These are phyloP conservation scores for Thymus quinquecostatus DNA, from an alignment of 257 asterid species.

Conservation along the genomic window DNA sequence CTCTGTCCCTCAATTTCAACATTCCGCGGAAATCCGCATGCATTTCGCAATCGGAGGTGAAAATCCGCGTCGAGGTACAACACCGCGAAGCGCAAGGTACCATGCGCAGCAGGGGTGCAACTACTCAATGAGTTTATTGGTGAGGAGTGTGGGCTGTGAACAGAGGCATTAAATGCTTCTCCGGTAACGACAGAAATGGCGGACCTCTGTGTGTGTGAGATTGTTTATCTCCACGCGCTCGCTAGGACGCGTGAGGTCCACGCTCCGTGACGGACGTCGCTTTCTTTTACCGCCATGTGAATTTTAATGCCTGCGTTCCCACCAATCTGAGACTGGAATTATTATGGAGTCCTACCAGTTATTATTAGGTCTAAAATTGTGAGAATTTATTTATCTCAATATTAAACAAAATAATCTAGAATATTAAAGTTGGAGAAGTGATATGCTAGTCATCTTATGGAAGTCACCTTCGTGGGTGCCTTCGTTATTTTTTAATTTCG, in stretches of 20 bases:
- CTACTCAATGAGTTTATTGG: background rate
- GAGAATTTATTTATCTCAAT: too few species aligned
- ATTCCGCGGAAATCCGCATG: constrained; percentile 21
- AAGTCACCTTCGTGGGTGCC: too few species aligned
- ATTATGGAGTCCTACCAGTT: too few species aligned
- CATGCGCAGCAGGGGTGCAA: constrained; percentile 1
- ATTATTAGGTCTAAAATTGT: too few species aligned
- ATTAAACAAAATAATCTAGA: too few species aligned
- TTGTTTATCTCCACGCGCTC: constrained; percentile 21
- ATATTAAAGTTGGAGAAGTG: too few species aligned
- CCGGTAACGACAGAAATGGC: constrained; percentile 28
- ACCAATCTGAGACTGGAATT: too few species aligned
- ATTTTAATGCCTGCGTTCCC: background rate
- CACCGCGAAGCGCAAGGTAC: constrained; percentile 28
- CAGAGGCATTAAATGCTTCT: constrained; percentile 30
- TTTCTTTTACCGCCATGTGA: background rate
- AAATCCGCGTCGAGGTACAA: constrained; percentile 27
- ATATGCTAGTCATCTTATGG: too few species aligned
- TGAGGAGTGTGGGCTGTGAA: background rate
- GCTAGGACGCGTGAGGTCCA: background rate
- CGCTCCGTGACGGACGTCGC: background rate
- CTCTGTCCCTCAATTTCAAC: background rate
- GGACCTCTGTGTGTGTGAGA: constrained; percentile 9
- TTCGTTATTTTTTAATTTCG: too few species aligned
- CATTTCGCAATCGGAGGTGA: constrained; percentile 2